A percentile compares a stretch with the other conserved stretches of the same genome.
These are phyloP conservation scores for Helotiales sp. DNA, from an alignment of 2,329 filamentous ascomycete species.

Conservation along the genomic window DNA sequence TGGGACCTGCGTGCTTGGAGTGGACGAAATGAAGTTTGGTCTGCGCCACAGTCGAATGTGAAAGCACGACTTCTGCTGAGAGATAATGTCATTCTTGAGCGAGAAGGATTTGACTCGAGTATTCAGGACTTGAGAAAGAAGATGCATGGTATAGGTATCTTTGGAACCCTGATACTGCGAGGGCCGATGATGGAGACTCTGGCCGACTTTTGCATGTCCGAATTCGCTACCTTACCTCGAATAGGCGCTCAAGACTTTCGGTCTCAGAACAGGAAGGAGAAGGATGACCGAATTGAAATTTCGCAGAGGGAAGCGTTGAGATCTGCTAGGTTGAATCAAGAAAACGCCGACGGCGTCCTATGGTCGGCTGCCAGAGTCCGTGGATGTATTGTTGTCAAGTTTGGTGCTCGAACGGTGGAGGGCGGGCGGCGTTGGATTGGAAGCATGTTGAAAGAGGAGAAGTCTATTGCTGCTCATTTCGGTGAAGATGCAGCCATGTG, in stretches of 20 bases:
- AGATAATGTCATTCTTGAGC: slow-evolving; percentile 77
- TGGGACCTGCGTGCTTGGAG: slow-evolving; percentile 82
- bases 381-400: slow-evolving; percentile 88
- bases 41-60: slow-evolving; percentile 38
- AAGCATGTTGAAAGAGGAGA: slow-evolving; percentile 72
- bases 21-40: slow-evolving; percentile 87
- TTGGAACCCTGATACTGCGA: slow-evolving; percentile 82
- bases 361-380: slow-evolving; percentile 83
- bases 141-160: slow-evolving; percentile 74
- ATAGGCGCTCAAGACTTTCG: slow-evolving; percentile 81
- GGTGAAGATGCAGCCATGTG: slow-evolving; percentile 82
- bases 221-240: slow-evolving; percentile 77
- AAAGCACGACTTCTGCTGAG: slow-evolving; percentile 70
- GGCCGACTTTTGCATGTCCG: slow-evolving; percentile 72
- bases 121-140: slow-evolving; percentile 50
- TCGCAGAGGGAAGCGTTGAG: slow-evolving; percentile 55
- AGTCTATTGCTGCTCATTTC: slow-evolving; percentile 69
- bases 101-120: slow-evolving; percentile 43
- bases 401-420: slow-evolving; percentile 80
- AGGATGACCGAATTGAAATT: slow-evolving; percentile 37
- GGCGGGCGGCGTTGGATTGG: slow-evolving; percentile 79
- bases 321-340: slow-evolving; percentile 52
- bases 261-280: slow-evolving; percentile 49
- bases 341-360: slow-evolving; percentile 61
- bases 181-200: slow-evolving; percentile 68